Percentiles rank a stretch among this genome's conserved stretches.
These are phyloP conservation scores for Syzygium oleosum DNA, from an alignment of 345 rosid genomes.

Conservation along the genomic window DNA sequence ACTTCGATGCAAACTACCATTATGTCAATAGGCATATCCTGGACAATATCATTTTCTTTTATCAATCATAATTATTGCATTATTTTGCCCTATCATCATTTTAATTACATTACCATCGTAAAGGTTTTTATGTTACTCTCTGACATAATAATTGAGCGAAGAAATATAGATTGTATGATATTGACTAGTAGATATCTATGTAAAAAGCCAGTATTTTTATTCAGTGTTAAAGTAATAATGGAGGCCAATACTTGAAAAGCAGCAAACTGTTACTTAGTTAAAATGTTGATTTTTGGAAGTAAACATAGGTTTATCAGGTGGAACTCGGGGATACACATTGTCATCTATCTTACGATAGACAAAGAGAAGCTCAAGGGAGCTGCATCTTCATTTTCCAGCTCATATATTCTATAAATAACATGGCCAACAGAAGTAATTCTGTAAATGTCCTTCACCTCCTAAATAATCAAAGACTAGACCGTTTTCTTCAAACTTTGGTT, in stretches of 20 bases:
- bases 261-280: background rate
- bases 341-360: background rate
- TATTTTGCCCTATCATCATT: background rate
- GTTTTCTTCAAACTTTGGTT: background rate
- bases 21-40: background rate
- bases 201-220: background rate
- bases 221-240: background rate
- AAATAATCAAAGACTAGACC: background rate
- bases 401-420: background rate
- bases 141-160: background rate
- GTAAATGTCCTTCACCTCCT: background rate
- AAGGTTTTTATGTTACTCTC: background rate
- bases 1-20: background rate
- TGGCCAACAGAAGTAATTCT: background rate
- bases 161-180: background rate
- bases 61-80: background rate
- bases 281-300: background rate
- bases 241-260: background rate
- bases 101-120: background rate
- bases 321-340: background rate
- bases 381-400: background rate
- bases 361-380: background rate
- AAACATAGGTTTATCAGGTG: background rate
- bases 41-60: background rate
- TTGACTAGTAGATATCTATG: background rate